Evolutionary conservation across 176 grass and related monocot genomes (phyloP), one percentile per base, ranked within the genome.

Genomic region (Carex littledalei): DNA sequence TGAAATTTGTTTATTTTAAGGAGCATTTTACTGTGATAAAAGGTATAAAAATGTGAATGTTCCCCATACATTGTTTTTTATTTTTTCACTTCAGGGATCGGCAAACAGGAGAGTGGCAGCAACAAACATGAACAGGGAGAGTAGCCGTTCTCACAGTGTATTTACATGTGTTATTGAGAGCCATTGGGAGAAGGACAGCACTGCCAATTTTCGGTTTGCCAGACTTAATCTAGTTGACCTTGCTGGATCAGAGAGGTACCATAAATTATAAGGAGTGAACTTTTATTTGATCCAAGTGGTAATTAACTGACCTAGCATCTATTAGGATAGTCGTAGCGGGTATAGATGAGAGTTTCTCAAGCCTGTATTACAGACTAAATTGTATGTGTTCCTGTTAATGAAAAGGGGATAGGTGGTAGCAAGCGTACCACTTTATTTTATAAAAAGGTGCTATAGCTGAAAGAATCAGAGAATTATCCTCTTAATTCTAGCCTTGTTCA

Each of bases 101-200:
- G 90, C 82, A 47, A 98, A 98, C 55, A 92, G 96, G 87, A 98
- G 87, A 88, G 93, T 98, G 49, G 93, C 96, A 65, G 88, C 93
- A 61, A 98, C 96, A 80, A 91, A 98, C 82, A 98, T 98, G 96
- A 98, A 98, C 43, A 75, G 77, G 59, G 93, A 98, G 84, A 98
- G 96, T 84, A 98, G 96, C 18, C 89, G 96, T 21, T 98, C 96
- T 9, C 96, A 98, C 35, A 92, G 93, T 84, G 96, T 98, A 78
- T 95, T 98, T 88, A 98, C 96, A 9, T 98, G 96, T 86, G 88
- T 92, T 68, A 98, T 98, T 58, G 93, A 98, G 88, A 89, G 96
- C 85, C 72, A 70, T 72, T 95, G 96, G 93, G 93, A 95, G 65
- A 98, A 98, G 86, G 96, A 98, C 81, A 89, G 84, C 0, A 85